Base-by-base conservation (phyloP, 345 rosid species). In the Pugionium dolabratum region DNA sequence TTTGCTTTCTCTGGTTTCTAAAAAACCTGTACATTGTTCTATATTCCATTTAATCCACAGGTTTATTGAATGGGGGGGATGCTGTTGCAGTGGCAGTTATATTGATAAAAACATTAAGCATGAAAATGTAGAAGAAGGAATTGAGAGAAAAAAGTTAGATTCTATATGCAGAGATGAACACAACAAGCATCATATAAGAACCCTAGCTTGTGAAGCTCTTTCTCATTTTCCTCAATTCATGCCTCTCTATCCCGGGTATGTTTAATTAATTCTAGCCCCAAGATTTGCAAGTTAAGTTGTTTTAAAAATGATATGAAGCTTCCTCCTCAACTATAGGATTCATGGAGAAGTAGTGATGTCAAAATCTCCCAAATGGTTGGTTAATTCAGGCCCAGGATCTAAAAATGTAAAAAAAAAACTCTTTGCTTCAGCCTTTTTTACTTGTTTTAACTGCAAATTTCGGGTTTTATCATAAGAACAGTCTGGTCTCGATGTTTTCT, bases 191-290 rank as follows among this genome's bases (percentile, higher is more conserved):
- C 61, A 67, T 10, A 57, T 78, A 7, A 74, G 76, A 73, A 69
- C 83, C 4, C 36, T 75, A 59, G 86, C 98, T 59, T 92, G 98
- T 69, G 83, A 81, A 70, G 83, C 83, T 68, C 91, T 92, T 44
- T 78, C 91, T 41, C 77, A 31, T 39, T 80, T 81, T 32, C 96
- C 95, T 54, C 67, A 68, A 33, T 75, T 60, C 67, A 64, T 87
- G 75, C 78, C 89, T 73, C 87, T 92, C 41, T 91, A 85, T 74
- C 82, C 89, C 46, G 96, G 97, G 97, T 88, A 81, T 27, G 48
- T 4, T 4, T 7, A 26, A 33, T 2, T 6, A 18, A 18, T 18
- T 18, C 18, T 18, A 18, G 18, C 18, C 18, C 18, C 18, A 18
- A 18, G 18, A 18, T 18, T 28, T 42, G 26, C 43, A 39, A 42